A percentile compares a stretch with the other conserved stretches of the same genome.
Conservation (phyloP, 805 yeast species). For the Yarrowia porcina region DNA sequence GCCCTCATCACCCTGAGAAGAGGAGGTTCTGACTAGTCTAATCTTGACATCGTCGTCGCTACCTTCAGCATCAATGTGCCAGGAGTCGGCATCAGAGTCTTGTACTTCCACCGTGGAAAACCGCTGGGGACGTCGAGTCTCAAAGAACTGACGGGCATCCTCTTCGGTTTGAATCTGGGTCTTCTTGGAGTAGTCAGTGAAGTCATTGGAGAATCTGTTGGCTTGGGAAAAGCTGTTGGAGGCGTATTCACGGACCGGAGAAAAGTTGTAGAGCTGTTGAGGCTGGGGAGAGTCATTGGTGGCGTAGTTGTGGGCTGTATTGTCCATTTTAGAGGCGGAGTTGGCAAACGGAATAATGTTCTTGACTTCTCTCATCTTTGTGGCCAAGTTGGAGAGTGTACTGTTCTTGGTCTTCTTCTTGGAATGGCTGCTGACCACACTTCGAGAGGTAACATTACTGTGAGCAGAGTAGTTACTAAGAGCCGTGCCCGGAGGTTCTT, state of each 20-base stretch:
- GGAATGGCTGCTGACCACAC: too few species aligned
- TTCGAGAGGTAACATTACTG: too few species aligned
- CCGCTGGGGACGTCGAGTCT: neutral
- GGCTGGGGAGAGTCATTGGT: neutral
- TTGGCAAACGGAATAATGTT: too few species aligned
- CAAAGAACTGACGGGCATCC: neutral
- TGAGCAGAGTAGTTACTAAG: too few species aligned
- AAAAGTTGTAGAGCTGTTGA: neutral
- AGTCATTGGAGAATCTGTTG: neutral
- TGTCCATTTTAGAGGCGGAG: too few species aligned
- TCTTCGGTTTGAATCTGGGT: neutral
- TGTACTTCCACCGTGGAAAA: neutral
- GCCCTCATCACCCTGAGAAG: too few species aligned
- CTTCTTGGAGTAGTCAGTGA: neutral
- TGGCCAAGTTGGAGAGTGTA: too few species aligned
- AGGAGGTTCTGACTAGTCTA: neutral
- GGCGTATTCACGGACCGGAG: neutral
- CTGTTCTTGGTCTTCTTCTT: too few species aligned
- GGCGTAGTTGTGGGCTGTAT: too few species aligned
- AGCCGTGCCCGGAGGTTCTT: neutral
- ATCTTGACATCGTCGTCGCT: neutral
- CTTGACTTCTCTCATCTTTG: too few species aligned
- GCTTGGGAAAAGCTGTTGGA: neutral
- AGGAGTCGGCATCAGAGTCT: neutral
- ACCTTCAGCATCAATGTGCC: neutral